Base-by-base conservation (phyloP, 2,329 filamentous ascomycete species). In the Trichoderma sp. region DNA sequence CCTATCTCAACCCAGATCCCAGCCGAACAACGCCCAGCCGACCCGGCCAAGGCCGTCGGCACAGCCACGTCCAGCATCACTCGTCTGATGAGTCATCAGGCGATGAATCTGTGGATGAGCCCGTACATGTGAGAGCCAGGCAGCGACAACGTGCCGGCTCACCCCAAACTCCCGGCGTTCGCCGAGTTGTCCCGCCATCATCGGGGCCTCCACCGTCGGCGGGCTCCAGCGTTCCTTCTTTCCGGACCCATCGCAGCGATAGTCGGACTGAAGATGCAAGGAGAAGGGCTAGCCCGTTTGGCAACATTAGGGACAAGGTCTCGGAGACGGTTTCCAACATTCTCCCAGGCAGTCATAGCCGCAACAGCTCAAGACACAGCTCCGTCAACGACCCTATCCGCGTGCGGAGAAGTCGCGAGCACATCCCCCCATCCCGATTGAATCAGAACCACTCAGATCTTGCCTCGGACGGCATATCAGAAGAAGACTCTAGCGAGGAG, bases 1-100 rank as follows among this genome's bases (percentile, higher is more conserved):
- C 77, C 69, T 75, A 85, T 68, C 74, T 84, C 15, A 81, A 82
- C 53, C 78, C 83, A 8, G 76, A 81, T 36, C 57, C 74, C 11
- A 78, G 74, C 72, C 77, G 79, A 62, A 78, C 79, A 15, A 58
- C 55, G 43, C 74, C 26, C 77, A 75, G 73, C 77, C 47, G 79
- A 58, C 78, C 79, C 15, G 69, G 74, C 1, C 78, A 79, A 23
- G 75, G 77, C 20, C 83, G 86, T 23, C 79, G 85, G 34, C 85
- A 87, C 75, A 87, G 85, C 74, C 86, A 88, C 68, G 84, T 85
- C 0, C 81, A 84, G 34, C 81, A 82, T 64, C 78, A 80, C 57
- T 83, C 82, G 26, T 82, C 81, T 3, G 78, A 79, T 15, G 39
- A 50, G 15, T 81, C 82, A 2, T 84, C 84, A n/a, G 83, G 84